Evolutionary conservation across 345 rosid species (phyloP).

Genomic region (Brassica carinata): DNA sequence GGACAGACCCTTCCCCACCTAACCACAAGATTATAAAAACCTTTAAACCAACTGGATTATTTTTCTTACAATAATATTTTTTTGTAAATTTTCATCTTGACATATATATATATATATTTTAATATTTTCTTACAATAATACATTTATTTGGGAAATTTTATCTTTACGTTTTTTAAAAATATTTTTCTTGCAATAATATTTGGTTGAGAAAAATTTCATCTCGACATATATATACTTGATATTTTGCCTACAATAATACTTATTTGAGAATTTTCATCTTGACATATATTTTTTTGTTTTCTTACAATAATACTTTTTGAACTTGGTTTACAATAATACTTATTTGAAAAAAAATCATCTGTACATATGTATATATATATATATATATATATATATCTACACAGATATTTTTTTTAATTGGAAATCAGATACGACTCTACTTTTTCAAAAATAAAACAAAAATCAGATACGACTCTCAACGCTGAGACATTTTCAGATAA

Average conservation of each 20-base stretch:
- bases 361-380: background rate
- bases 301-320: background rate
- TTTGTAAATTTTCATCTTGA: background rate
- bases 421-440: background rate
- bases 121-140: background rate
- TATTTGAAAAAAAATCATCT: background rate
- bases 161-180: background rate
- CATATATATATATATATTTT: no score
- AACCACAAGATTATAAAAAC: conserved; percentile 29
- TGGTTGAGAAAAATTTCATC: background rate
- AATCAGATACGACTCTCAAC: background rate
- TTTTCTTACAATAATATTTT: background rate
- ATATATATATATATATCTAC: no score
- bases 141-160: background rate
- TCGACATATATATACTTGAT: background rate
- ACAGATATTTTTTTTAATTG: no score
- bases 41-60: background rate
- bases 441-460: no score
- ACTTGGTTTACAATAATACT: background rate
- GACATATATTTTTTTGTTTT: background rate
- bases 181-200: background rate
- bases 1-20: conserved; percentile 81
- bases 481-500: background rate
- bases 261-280: background rate
- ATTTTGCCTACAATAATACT: background rate